These are phyloP conservation scores for Craspedostauros australis DNA, from an alignment of 108 stramenopile species.

Conservation along the genomic window DNA sequence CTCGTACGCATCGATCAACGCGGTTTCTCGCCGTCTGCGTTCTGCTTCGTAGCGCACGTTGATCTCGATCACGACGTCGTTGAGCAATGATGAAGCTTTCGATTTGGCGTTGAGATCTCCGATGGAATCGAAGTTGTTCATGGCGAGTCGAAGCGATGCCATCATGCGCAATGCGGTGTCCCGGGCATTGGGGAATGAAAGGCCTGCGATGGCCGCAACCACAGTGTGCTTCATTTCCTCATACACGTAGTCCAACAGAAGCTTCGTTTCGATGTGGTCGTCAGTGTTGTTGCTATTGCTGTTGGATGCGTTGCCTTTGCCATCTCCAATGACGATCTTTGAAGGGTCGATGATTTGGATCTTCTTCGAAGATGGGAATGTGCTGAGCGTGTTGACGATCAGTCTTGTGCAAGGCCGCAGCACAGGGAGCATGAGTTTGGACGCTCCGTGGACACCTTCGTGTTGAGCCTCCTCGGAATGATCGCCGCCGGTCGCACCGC, in stretches of 20 bases:
- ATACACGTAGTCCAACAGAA: slow-evolving; percentile 42
- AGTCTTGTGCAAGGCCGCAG: slow-evolving; percentile 71
- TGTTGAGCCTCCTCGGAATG: slow-evolving; percentile 17
- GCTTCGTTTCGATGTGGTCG: too few species aligned
- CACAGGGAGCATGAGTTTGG: slow-evolving; percentile 75
- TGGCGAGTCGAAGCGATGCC: slow-evolving; percentile 47
- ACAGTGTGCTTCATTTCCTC: slow-evolving; percentile 53
- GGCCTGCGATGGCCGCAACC: slow-evolving; percentile 68
- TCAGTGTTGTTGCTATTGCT: too few species aligned
- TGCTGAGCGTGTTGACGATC: too few species aligned
- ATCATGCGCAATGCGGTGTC: slow-evolving; percentile 62
- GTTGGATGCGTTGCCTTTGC: too few species aligned
- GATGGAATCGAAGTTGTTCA: slow-evolving; percentile 40
- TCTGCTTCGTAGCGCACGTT: slow-evolving; percentile 63
- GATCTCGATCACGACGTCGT: too few species aligned
- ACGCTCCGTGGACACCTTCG: slow-evolving; percentile 26
- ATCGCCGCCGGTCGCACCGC: not conserved
- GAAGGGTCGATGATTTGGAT: too few species aligned
- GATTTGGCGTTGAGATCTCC: too few species aligned
- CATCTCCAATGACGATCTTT: too few species aligned
- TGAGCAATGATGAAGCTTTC: too few species aligned
- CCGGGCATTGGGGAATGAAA: slow-evolving; percentile 66
- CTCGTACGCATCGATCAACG: slow-evolving; percentile 63
- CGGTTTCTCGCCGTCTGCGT: slow-evolving; percentile 61
- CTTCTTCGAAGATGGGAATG: too few species aligned